A percentile compares a stretch with the other conserved stretches of the same genome.
phyloP scores from a whole-genome alignment of 768 basidiomycete species.

The Boletus tomentosulus region DNA sequence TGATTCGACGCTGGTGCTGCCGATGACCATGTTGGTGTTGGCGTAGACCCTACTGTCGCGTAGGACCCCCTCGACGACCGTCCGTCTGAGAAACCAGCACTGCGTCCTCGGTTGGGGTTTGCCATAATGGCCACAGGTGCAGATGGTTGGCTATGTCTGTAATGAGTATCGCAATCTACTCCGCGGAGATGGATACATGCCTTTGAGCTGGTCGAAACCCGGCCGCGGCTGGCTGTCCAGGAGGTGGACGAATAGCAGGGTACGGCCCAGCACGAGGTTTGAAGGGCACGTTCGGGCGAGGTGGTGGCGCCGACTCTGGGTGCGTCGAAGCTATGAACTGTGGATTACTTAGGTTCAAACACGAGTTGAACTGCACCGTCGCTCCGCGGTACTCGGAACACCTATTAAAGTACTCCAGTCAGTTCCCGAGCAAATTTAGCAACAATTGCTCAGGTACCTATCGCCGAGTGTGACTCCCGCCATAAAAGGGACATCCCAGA shows the following conservation, averaged over 20 bases:
- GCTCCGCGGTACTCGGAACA: slow-evolving; percentile 93
- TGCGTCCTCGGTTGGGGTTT: slow-evolving; percentile 59
- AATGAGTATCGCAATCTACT: neutral
- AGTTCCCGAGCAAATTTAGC: neutral
- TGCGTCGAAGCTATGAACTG: slow-evolving; percentile 82
- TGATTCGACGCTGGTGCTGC: slow-evolving; percentile 1
- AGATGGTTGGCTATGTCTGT: slow-evolving; percentile 27
- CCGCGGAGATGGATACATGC: neutral
- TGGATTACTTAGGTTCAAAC: slow-evolving; percentile 81
- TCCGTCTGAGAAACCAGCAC: slow-evolving; percentile 14
- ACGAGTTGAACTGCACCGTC: slow-evolving; percentile 80
- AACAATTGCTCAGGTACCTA: slow-evolving; percentile 42
- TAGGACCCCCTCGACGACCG: slow-evolving; percentile 10
- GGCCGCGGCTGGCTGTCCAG: slow-evolving; percentile 51
- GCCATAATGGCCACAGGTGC: slow-evolving; percentile 67
- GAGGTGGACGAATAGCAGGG: slow-evolving; percentile 52
- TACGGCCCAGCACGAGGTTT: slow-evolving; percentile 65
- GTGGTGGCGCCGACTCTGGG: slow-evolving; percentile 48
- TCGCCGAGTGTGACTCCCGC: slow-evolving; percentile 83
- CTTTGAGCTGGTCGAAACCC: slow-evolving; percentile 59
- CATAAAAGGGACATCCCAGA: slow-evolving; percentile 97
- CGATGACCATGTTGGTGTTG: neutral
- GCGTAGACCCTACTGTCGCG: slow-evolving; percentile 3
- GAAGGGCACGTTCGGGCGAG: slow-evolving; percentile 50
- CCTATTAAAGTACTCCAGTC: slow-evolving; percentile 35